These are phyloP conservation scores for Candida andamanensis DNA, from an alignment of 805 yeast genomes.

Conservation along the genomic window DNA sequence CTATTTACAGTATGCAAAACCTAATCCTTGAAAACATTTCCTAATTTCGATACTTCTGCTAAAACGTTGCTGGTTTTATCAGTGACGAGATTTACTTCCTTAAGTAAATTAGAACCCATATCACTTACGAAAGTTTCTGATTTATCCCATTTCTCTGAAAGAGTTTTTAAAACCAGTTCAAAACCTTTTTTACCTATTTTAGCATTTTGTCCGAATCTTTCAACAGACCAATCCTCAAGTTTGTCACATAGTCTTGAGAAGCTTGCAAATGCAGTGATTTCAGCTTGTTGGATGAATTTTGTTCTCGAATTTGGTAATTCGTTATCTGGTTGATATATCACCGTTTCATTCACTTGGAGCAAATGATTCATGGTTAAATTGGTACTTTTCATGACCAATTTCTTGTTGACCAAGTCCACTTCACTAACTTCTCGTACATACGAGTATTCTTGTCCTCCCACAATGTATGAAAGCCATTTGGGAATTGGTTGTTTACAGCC, in stretches of 20 bases:
- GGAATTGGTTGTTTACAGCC: constrained; percentile 89
- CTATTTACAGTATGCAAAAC: not conserved
- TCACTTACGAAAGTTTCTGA: constrained; percentile 33
- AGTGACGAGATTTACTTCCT: constrained; percentile 17
- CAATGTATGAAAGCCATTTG: constrained; percentile 63
- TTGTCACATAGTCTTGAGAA: constrained; percentile 68
- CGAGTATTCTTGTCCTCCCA: constrained; percentile 69
- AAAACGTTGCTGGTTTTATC: constrained; percentile 10
- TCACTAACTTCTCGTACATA: constrained; percentile 87
- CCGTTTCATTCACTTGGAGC: constrained; percentile 80
- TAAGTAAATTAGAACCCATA: constrained; percentile 20
- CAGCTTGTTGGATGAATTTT: constrained; percentile 74
- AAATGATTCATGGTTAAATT: constrained; percentile 78
- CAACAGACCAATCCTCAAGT: constrained; percentile 88
- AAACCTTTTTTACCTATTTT: constrained; percentile 76
- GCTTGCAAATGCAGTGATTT: constrained; percentile 78
- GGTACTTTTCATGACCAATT: constrained; percentile 75
- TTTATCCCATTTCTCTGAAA: constrained; percentile 42
- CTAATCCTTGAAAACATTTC: constrained; percentile 8
- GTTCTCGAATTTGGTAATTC: constrained; percentile 49
- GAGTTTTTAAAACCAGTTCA: constrained; percentile 63
- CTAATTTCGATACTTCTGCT: constrained; percentile 12
- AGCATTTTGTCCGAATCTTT: constrained; percentile 86
- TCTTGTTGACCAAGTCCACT: constrained; percentile 61
- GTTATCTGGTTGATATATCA: constrained; percentile 70